These are phyloP conservation scores for Stephania yunnanensis DNA, from an alignment of 164 flowering plant genomes.

Conservation along the genomic window DNA sequence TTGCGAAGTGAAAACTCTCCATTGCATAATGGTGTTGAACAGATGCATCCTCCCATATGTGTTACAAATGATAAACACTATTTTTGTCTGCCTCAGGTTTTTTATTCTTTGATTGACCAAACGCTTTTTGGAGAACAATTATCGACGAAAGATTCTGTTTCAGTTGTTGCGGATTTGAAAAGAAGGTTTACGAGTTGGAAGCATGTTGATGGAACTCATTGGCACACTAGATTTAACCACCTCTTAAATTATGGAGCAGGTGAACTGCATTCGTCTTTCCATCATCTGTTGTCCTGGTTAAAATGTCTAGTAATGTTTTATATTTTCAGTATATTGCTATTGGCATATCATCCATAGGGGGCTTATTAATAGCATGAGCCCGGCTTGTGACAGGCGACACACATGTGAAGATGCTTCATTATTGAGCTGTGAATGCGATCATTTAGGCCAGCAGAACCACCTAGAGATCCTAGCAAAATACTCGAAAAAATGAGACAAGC, in stretches of 20 bases:
- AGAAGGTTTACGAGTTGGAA: slow-evolving; percentile 64
- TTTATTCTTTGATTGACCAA: slow-evolving; percentile 81
- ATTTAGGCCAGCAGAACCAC: neutral
- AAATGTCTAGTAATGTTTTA: neutral
- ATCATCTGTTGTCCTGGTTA: neutral
- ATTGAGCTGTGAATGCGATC: neutral
- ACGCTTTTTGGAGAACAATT: slow-evolving; percentile 61
- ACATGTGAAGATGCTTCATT: neutral
- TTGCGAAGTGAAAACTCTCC: no score
- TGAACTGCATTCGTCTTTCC: slow-evolving; percentile 8
- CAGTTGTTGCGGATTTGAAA: slow-evolving; percentile 68
- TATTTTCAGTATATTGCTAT: neutral
- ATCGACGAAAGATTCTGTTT: slow-evolving; percentile 42
- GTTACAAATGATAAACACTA: neutral
- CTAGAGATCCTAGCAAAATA: neutral
- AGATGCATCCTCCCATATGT: neutral
- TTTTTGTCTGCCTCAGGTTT: slow-evolving; percentile 37
- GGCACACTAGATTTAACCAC: slow-evolving; percentile 92
- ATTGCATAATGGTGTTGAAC: neutral
- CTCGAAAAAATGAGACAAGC: neutral
- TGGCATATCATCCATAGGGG: neutral
- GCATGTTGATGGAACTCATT: slow-evolving; percentile 87
- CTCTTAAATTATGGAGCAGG: slow-evolving; percentile 92
- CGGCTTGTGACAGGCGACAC: neutral
- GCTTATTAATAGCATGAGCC: neutral